A percentile compares a stretch with the other conserved stretches of the same genome.
Conservation (phyloP, 495 filamentous ascomycete genomes). For the Podospora appendiculata region DNA sequence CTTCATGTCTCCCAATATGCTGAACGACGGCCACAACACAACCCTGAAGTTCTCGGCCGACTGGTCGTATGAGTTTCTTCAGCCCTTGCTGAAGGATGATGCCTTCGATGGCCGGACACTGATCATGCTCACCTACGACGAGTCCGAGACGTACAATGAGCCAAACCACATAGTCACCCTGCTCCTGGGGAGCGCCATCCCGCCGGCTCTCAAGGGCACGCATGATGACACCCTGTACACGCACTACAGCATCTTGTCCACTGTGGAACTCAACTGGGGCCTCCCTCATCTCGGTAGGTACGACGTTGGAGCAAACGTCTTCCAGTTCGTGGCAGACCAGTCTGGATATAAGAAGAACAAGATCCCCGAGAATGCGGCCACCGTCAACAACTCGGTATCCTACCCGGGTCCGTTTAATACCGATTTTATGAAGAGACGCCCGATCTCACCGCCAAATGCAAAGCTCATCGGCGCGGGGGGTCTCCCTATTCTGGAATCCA, state of each 20-base stretch:
- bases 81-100: constrained; percentile 47
- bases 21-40: constrained; percentile 63
- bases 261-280: constrained; percentile 59
- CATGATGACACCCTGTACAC: constrained; percentile 62
- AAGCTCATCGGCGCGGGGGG: constrained; percentile 38
- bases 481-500: constrained; percentile 20
- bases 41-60: constrained; percentile 49
- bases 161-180: constrained; percentile 55
- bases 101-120: constrained; percentile 55
- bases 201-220: constrained; percentile 47
- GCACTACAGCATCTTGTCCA: constrained; percentile 61
- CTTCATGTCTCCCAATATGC: constrained; percentile 66
- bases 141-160: constrained; percentile 47
- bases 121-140: constrained; percentile 63
- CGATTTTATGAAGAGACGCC: constrained; percentile 15
- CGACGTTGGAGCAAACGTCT: constrained; percentile 65
- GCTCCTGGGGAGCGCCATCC: constrained; percentile 57
- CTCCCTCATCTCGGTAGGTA: constrained; percentile 60
- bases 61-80: constrained; percentile 51
- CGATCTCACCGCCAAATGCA: constrained; percentile 37
- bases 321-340: constrained; percentile 50
- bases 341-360: constrained; percentile 50
- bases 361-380: constrained; percentile 46
- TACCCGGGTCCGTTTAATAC: constrained; percentile 49
- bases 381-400: constrained; percentile 57